Evolutionary conservation across 2,329 filamentous ascomycete species (phyloP).

Genomic region (Arthrobotrys entomopaga): DNA sequence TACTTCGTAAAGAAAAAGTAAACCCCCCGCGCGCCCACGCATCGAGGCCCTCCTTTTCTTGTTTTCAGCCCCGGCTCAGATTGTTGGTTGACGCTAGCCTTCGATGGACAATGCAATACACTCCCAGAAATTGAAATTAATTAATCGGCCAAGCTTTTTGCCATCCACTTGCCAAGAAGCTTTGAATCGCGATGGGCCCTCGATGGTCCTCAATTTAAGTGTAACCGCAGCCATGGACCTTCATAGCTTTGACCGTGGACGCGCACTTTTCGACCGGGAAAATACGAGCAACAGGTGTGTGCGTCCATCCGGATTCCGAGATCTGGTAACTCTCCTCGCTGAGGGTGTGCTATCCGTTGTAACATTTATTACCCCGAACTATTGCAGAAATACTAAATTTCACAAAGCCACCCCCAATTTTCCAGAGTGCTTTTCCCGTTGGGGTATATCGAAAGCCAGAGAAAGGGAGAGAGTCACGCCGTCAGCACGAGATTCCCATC

Average conservation of each 20-base stretch:
- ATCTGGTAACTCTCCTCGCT: constrained; percentile 34
- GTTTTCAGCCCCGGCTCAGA: constrained; percentile 34
- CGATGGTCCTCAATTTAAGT: background rate
- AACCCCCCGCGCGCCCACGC: background rate
- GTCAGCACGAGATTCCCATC: no score
- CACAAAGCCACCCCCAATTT: background rate
- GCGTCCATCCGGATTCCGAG: constrained; percentile 46
- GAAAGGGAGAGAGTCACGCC: no score
- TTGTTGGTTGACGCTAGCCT: constrained; percentile 8
- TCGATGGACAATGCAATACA: constrained; percentile 9
- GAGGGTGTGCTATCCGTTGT: background rate
- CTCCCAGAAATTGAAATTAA: constrained; percentile 16
- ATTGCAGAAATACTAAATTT: no score
- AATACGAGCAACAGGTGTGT: constrained; percentile 20
- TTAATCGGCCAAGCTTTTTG: constrained; percentile 16
- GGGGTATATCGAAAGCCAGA: background rate
- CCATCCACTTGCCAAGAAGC: constrained; percentile 17
- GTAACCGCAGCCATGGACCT: constrained; percentile 4
- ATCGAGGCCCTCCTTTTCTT: constrained; percentile 21
- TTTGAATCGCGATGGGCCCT: constrained; percentile 1
- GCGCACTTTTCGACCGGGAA: constrained; percentile 26
- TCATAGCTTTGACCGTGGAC: constrained; percentile 18
- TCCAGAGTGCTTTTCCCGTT: background rate
- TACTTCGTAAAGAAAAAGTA: background rate
- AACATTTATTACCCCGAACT: no score